These are phyloP conservation scores for Blastobotrys ciferrii DNA, from an alignment of 1,139 yeast species.

Conservation along the genomic window DNA sequence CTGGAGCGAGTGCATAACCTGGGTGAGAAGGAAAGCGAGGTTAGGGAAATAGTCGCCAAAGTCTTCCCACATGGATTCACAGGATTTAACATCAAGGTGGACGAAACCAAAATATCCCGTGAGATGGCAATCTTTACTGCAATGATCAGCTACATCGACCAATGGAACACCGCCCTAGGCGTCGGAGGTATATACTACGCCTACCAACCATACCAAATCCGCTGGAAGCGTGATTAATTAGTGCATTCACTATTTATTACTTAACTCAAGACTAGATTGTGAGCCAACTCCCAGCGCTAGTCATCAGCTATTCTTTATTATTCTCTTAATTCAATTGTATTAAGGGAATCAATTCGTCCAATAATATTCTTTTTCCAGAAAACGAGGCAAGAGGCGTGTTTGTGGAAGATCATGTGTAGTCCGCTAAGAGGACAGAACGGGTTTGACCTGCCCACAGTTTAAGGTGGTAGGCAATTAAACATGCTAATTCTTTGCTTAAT, in stretches of 20 bases:
- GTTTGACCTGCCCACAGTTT: too few relatives aligned
- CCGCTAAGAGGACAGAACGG: too few relatives aligned
- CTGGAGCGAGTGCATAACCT: slow-evolving; percentile 55
- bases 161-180: slow-evolving; percentile 60
- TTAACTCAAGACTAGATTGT: not conserved
- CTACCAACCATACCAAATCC: slow-evolving; percentile 49
- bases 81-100: slow-evolving; percentile 55
- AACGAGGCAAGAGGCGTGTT: too few relatives aligned
- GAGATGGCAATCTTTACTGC: slow-evolving; percentile 61
- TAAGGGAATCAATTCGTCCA: too few relatives aligned
- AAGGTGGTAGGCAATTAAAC: too few relatives aligned
- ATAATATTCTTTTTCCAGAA: too few relatives aligned
- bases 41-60: slow-evolving; percentile 55
- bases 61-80: slow-evolving; percentile 48
- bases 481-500: too few relatives aligned
- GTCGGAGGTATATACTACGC: slow-evolving; percentile 63
- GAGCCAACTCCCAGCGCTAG: too few relatives aligned
- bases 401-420: too few relatives aligned
- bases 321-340: too few relatives aligned
- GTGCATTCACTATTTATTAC: not conserved
- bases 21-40: slow-evolving; percentile 62
- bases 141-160: slow-evolving; percentile 58
- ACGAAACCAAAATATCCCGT: slow-evolving; percentile 51
- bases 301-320: too few relatives aligned
- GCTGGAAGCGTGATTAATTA: slow-evolving; percentile 57